phyloP scores from a whole-genome alignment of 352 stramenopile species.

The Peronosclerospora sorghi region DNA sequence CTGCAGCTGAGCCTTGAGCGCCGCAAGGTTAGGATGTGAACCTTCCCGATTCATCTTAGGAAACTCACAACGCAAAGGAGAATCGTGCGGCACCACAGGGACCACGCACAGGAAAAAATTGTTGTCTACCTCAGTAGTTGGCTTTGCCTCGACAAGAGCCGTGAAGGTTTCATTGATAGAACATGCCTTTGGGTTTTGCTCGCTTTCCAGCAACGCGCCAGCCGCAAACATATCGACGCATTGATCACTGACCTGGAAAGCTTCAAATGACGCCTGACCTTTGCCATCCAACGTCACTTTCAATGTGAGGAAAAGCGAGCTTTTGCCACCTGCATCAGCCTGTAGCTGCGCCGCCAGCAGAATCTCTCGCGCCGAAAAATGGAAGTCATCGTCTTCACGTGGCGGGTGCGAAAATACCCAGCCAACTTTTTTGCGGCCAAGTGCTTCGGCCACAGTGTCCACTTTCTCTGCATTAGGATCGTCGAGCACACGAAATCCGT shows the following conservation, averaged over 20 bases:
- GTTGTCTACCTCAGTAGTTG: conserved; percentile 87
- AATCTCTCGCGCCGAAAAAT: conserved; percentile 85
- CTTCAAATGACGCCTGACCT: conserved; percentile 91
- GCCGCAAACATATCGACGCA: conserved; percentile 97
- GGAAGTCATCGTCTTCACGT: conserved; percentile 90
- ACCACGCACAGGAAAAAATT: conserved; percentile 96
- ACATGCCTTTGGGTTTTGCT: conserved; percentile 85
- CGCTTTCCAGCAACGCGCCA: conserved; percentile 85
- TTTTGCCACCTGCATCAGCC: conserved; percentile 88
- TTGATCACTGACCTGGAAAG: conserved; percentile 95
- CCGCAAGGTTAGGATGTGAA: conserved; percentile 69
- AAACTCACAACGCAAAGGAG: conserved; percentile 88
- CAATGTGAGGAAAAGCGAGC: conserved; percentile 93
- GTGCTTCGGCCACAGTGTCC: conserved; percentile 72
- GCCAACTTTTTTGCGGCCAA: conserved; percentile 89
- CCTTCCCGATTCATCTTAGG: conserved; percentile 88
- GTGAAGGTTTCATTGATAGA: conserved; percentile 95
- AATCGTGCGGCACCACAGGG: conserved; percentile 91
- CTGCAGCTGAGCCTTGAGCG: conserved; percentile 89
- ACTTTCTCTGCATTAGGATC: conserved; percentile 83
- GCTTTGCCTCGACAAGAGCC: conserved; percentile 94
- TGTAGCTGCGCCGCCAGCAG: conserved; percentile 93
- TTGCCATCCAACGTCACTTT: conserved; percentile 91
- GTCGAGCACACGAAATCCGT: conserved; percentile 89
- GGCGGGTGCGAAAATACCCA: conserved; percentile 97